These are phyloP conservation scores for Ganoderma sinense DNA, from an alignment of 1,284 basidiomycete genomes.

Conservation along the genomic window DNA sequence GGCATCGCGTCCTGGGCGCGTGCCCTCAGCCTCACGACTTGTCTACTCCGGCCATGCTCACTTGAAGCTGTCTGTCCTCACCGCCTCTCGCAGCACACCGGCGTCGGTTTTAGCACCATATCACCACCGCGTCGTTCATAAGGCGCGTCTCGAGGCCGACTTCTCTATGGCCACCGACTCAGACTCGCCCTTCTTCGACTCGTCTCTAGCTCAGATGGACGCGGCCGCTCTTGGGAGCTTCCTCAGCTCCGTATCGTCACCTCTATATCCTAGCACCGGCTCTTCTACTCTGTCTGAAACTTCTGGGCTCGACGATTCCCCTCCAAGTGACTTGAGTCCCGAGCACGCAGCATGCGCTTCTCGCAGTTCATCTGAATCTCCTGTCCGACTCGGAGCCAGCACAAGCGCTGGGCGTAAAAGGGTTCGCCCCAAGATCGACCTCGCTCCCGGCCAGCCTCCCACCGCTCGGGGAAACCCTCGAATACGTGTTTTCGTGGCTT, in stretches of 20 bases:
- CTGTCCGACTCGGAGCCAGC: constrained; percentile 10
- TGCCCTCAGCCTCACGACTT: neutral
- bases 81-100: neutral
- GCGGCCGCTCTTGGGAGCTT: neutral
- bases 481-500: constrained; percentile 30
- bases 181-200: neutral
- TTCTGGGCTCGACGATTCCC: constrained; percentile 2
- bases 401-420: constrained; percentile 17
- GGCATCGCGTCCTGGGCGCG: neutral
- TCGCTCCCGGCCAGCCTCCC: constrained; percentile 29
- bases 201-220: constrained; percentile 1
- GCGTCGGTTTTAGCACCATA: neutral
- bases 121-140: neutral
- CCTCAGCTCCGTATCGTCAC: neutral
- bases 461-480: constrained; percentile 28
- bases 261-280: neutral
- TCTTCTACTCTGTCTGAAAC: constrained; percentile 1
- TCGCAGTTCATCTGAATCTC: constrained; percentile 8
- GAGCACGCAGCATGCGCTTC: neutral
- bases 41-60: neutral
- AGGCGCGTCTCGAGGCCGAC: neutral
- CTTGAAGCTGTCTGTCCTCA: neutral
- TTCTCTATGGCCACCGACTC: neutral
- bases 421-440: constrained; percentile 57
- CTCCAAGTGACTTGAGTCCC: neutral